Conservation (phyloP, 192 early-diverging fungal genomes). For the Phlyctochytrium bullatum region DNA sequence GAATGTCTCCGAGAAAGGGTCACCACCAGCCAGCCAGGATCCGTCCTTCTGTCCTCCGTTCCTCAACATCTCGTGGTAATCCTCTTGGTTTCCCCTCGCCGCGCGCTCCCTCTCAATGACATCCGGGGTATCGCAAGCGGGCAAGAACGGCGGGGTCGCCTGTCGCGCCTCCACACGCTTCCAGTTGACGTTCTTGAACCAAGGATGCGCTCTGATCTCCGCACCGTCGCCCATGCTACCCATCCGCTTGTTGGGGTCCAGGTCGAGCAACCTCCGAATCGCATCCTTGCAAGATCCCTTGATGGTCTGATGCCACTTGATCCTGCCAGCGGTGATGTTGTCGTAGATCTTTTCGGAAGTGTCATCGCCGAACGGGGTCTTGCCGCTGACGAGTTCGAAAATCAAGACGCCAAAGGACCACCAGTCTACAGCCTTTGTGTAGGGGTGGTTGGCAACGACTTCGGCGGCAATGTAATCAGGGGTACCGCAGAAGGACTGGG, state of each 20-base stretch:
- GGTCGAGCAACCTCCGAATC: slow-evolving; percentile 33
- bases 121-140: slow-evolving; percentile 41
- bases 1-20: slow-evolving; percentile 21
- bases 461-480: slow-evolving; percentile 98
- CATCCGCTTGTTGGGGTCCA: slow-evolving; percentile 38
- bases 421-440: slow-evolving; percentile 96
- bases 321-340: slow-evolving; percentile 45
- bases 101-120: slow-evolving; percentile 39
- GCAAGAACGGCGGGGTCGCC: slow-evolving; percentile 41
- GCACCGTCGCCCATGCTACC: slow-evolving; percentile 35
- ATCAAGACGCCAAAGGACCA: slow-evolving; percentile 96
- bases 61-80: slow-evolving; percentile 35
- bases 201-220: slow-evolving; percentile 65
- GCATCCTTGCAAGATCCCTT: slow-evolving; percentile 36
- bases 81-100: slow-evolving; percentile 29
- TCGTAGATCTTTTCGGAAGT: slow-evolving; percentile 48
- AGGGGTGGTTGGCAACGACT: slow-evolving; percentile 80
- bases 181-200: slow-evolving; percentile 68
- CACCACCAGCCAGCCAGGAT: slow-evolving; percentile 10
- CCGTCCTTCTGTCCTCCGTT: slow-evolving; percentile 6
- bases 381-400: slow-evolving; percentile 72
- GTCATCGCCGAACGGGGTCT: slow-evolving; percentile 83
- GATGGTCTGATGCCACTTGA: slow-evolving; percentile 47
- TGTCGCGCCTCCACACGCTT: slow-evolving; percentile 40
- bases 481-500: slow-evolving; percentile 95